Conservation (phyloP, 148 eudicot species). For the Polygonum maritimum region DNA sequence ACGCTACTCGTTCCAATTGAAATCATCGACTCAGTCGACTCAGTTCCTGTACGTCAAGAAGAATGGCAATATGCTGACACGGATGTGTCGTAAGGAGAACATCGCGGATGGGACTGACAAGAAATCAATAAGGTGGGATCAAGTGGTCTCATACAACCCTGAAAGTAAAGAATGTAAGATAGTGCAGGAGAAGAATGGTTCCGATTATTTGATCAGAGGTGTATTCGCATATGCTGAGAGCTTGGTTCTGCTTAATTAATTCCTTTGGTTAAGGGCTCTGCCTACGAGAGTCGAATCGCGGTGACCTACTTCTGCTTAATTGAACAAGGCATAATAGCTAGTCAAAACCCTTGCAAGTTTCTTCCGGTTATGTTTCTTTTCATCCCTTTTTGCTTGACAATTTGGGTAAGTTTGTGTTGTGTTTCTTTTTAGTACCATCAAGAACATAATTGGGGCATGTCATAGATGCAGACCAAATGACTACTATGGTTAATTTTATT, state of each 20-base stretch:
- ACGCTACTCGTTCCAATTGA: background rate
- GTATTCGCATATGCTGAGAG: background rate
- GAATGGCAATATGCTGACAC: background rate
- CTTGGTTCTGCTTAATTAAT: background rate
- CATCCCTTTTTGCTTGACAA: too few relatives aligned
- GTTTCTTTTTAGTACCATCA: too few relatives aligned
- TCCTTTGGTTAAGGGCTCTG: too few relatives aligned
- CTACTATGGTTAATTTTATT: too few relatives aligned
- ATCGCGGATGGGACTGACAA: background rate
- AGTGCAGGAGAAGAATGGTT: background rate
- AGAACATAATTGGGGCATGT: too few relatives aligned
- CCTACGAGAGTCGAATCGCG: too few relatives aligned
- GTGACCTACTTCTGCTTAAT: too few relatives aligned
- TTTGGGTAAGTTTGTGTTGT: too few relatives aligned
- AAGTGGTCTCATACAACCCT: background rate
- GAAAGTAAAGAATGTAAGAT: background rate
- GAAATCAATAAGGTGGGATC: background rate
- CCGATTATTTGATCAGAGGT: background rate
- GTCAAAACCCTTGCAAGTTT: too few relatives aligned
- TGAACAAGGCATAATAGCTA: too few relatives aligned
- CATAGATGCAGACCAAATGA: too few relatives aligned
- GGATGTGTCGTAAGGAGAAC: background rate
- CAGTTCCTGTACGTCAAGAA: background rate
- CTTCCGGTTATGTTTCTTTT: too few relatives aligned
- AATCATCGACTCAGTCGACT: background rate